phyloP scores from a whole-genome alignment of 257 asterid species.

The Plantago major region DNA sequence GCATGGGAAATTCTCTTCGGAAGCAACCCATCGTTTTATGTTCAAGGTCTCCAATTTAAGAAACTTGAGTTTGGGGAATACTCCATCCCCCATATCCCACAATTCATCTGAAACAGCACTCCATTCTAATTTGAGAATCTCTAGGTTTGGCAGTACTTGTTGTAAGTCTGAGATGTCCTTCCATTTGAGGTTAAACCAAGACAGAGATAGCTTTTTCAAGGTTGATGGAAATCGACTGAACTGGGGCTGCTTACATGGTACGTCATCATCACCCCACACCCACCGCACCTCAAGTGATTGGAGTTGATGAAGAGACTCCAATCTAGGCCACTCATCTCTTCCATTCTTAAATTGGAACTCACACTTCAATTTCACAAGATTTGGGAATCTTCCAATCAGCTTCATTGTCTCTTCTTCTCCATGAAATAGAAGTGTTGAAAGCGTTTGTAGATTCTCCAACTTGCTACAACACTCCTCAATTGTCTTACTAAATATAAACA shows the following conservation, averaged over 20 bases:
- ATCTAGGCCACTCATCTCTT: too few relatives aligned
- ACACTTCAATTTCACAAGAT: too few relatives aligned
- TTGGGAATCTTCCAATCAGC: too few relatives aligned
- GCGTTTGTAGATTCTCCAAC: too few relatives aligned
- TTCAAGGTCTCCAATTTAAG: neutral
- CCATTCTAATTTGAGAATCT: neutral
- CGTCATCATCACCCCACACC: too few relatives aligned
- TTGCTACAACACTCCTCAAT: too few relatives aligned
- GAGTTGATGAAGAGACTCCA: neutral
- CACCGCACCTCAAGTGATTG: neutral
- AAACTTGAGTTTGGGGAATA: conserved; percentile 2
- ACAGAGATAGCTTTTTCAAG: neutral
- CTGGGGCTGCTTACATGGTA: neutral
- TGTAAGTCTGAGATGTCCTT: neutral
- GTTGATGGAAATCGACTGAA: neutral
- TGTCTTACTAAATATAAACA: neutral
- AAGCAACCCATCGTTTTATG: neutral
- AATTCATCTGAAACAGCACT: neutral
- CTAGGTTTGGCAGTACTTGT: too few relatives aligned
- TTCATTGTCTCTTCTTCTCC: too few relatives aligned
- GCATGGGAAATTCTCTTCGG: conserved; percentile 1
- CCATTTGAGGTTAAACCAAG: neutral
- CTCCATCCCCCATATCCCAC: conserved; percentile 1
- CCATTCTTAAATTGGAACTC: too few relatives aligned
- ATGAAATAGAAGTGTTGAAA: too few relatives aligned